A percentile compares a stretch with the other conserved stretches of the same genome.
Evolutionary conservation across 148 eudicot species (phyloP).

Genomic region (Salicornia ramosissima): DNA sequence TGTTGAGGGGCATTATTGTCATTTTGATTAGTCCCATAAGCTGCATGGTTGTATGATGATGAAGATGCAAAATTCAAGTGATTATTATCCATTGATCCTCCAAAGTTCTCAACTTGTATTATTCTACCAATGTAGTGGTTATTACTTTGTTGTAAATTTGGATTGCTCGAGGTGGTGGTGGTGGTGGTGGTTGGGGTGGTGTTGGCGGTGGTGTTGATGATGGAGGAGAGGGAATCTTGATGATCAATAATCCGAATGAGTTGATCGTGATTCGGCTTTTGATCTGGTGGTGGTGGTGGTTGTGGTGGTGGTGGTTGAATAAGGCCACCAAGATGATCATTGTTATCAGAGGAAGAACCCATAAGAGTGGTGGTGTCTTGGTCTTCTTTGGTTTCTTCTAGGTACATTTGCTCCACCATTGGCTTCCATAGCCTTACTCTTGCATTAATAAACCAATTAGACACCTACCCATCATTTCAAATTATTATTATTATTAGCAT

Average conservation of each 20-base stretch:
- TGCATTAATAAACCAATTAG: constrained; percentile 98
- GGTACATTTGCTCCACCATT: constrained; percentile 98
- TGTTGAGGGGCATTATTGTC: constrained; percentile 27
- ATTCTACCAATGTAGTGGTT: constrained; percentile 36
- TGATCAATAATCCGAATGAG: constrained; percentile 57
- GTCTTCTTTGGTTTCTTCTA: constrained; percentile 75
- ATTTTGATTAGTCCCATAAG: constrained; percentile 24
- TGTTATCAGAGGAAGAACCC: constrained; percentile 36
- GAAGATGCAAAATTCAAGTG: constrained; percentile 45
- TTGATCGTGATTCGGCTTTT: constrained; percentile 63
- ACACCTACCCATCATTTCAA: constrained; percentile 49
- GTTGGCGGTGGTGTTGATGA: constrained; percentile 38
- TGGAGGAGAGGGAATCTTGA: constrained; percentile 61
- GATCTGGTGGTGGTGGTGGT: constrained; percentile 47
- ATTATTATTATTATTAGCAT: neutral
- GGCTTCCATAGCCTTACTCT: constrained; percentile 99
- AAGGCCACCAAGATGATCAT: constrained; percentile 20
- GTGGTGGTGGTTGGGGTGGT: no score
- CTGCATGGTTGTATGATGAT: constrained; percentile 46
- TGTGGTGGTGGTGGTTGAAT: constrained; percentile 18
- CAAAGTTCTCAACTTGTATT: constrained; percentile 32
- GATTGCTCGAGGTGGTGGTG: neutral
- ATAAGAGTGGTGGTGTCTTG: constrained; percentile 24
- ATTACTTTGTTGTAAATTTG: constrained; percentile 23
- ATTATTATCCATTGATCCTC: constrained; percentile 46